phyloP scores from a whole-genome alignment of 2,329 filamentous ascomycete genomes.

The Aaosphaeria arxii region DNA sequence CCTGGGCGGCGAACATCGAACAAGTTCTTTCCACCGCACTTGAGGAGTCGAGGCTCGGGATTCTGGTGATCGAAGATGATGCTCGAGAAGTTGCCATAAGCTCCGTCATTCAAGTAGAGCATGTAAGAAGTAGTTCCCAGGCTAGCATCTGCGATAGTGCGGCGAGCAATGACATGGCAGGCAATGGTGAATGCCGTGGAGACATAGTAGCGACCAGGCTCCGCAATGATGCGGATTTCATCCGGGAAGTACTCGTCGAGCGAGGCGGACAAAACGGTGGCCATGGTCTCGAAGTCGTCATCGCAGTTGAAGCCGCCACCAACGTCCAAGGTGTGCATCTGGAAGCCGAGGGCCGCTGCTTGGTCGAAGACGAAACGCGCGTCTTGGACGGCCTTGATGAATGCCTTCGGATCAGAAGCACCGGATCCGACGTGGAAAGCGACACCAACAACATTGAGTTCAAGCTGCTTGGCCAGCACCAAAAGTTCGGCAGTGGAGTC shows the following conservation, averaged over 20 bases:
- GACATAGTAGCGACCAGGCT: conserved; percentile 96
- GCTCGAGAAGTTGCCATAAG: conserved; percentile 98
- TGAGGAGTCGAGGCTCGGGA: conserved; percentile 78
- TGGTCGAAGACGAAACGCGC: conserved; percentile 87
- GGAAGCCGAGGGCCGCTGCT: conserved; percentile 71
- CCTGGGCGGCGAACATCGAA: conserved; percentile 45
- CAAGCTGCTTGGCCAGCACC: conserved; percentile 73
- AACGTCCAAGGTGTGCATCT: conserved; percentile 85
- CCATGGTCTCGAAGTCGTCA: conserved; percentile 90
- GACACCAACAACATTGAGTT: conserved; percentile 88
- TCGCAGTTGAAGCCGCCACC: conserved; percentile 91
- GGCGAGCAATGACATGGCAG: conserved; percentile 92
- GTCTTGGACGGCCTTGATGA: conserved; percentile 86
- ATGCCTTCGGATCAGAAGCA: conserved; percentile 88
- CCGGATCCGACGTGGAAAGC: conserved; percentile 98
- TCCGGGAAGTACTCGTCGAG: conserved; percentile 87
- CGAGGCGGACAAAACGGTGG: conserved; percentile 71
- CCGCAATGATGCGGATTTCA: conserved; percentile 82
- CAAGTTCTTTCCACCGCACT: conserved; percentile 55
- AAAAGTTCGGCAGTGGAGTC: conserved; percentile 77
- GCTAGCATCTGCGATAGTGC: conserved; percentile 73
- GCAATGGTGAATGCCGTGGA: conserved; percentile 90
- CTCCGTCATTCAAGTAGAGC: conserved; percentile 95
- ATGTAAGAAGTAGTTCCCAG: conserved; percentile 75
- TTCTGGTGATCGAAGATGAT: conserved; percentile 99